Base-by-base conservation (phyloP, 2,329 filamentous ascomycete genomes). In the Talaromyces sp. region DNA sequence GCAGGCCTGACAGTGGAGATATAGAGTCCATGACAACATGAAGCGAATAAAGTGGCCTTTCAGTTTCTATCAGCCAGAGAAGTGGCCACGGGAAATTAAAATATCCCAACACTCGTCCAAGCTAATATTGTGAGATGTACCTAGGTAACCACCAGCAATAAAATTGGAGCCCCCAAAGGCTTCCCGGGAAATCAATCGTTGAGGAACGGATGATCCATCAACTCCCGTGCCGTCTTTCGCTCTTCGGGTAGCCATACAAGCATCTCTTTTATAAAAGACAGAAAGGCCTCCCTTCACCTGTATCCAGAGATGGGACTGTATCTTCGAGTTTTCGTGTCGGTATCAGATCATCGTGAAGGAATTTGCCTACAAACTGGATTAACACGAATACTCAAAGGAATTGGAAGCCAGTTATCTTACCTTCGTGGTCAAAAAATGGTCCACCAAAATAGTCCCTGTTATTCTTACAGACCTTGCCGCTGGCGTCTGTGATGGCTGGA, bases 191-290 rank as follows among this genome's bases (percentile, higher is more conserved):
- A 43, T 43, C 40, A 43, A 8, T 43, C 17, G 40, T 69, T 58
- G 31, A 66, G 79, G 78, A 64, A 79, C 71, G 62, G 74, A 70
- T 79, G 74, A 3, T 76, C 70, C 27, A 75, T 72, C 34, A 79
- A 61, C 62, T 79, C 74, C 19, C 70, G 70, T 31, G 77, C 77
- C n/a, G 74, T 77, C 60, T 72, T 74, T 47, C 77, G 73, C 59
- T 78, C 68, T 53, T 76, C 72, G 1, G 76, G 76, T 4, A 70
- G 49, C 77, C 75, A 79, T 13, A 64, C 65, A 19, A 79, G 71
- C 77, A 78, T 78, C 17, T 43, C 5, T 43, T 8, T 43, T 7
- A 72, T 63, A 64, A 78, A 76, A 27, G 70, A 59, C 34, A 78
- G 65, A 40, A 77, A 79, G 4, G 72, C 64, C n/a, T 56, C 31